phyloP scores from a whole-genome alignment of 177 flowering plant genomes.

The Telopea speciosissima region DNA sequence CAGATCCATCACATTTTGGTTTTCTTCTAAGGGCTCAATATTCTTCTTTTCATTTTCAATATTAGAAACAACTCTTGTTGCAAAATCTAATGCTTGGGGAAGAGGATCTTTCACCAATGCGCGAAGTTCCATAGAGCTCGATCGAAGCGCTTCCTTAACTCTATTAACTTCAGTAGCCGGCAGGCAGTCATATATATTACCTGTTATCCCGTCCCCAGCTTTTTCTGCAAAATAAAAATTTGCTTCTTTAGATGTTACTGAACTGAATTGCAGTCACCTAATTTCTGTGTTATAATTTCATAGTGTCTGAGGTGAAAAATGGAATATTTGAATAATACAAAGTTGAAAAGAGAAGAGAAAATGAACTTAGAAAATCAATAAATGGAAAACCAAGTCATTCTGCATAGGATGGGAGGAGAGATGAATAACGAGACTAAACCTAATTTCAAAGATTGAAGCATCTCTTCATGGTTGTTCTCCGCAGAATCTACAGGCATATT shows the following conservation, averaged over 20 bases:
- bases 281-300: not conserved
- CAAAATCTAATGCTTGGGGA: conserved; percentile 47
- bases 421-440: not conserved
- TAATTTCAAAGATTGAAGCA: not conserved
- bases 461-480: not conserved
- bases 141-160: conserved; percentile 42
- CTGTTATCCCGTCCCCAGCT: conserved; percentile 7
- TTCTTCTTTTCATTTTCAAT: conserved; percentile 9
- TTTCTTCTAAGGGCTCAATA: conserved; percentile 13
- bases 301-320: too few relatives aligned
- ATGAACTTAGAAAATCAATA: not conserved
- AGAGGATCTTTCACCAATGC: conserved; percentile 65
- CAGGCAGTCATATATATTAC: conserved; percentile 15
- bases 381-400: not conserved
- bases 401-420: not conserved
- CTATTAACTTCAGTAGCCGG: conserved; percentile 30
- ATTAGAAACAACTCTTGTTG: conserved; percentile 24
- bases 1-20: conserved; percentile 10
- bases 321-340: not conserved
- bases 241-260: conserved; percentile 14
- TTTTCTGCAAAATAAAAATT: conserved; percentile 26
- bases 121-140: conserved; percentile 47
- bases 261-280: not conserved
- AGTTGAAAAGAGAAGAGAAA: not conserved
- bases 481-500: not conserved